phyloP scores from a whole-genome alignment of 768 basidiomycete species.

The Pleurotus ostreatus region DNA sequence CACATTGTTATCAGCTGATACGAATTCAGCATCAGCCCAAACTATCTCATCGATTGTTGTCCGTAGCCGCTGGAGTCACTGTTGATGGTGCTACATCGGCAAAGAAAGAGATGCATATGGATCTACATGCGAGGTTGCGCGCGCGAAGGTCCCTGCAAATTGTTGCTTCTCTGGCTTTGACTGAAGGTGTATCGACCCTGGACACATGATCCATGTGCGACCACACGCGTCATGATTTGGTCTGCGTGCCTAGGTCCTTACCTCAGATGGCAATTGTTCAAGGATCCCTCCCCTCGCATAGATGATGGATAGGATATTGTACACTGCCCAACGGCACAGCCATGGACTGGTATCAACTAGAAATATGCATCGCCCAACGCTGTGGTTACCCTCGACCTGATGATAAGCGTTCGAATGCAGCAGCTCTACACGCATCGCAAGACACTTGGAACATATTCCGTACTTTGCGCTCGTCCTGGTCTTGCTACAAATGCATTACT shows the following conservation, averaged over 20 bases:
- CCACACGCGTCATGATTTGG: conserved; percentile 7
- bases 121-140: background rate
- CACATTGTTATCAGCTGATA: conserved; percentile 5
- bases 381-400: background rate
- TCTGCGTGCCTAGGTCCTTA: background rate
- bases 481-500: no score
- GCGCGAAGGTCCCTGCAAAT: background rate
- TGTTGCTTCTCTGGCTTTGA: conserved; percentile 1
- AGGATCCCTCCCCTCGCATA: no score
- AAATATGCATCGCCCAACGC: no score
- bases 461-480: conserved; percentile 47
- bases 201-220: conserved; percentile 1
- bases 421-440: conserved; percentile 52
- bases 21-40: background rate
- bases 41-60: conserved; percentile 2
- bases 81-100: conserved; percentile 1
- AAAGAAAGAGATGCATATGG: conserved; percentile 1
- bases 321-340: no score
- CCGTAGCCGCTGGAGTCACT: background rate
- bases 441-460: conserved; percentile 62
- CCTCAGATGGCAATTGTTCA: no score
- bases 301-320: no score
- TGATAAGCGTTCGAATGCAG: conserved; percentile 26
- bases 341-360: no score
- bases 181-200: conserved; percentile 9